phyloP scores from a whole-genome alignment of 495 filamentous ascomycete genomes.

The Copromyces sp. region DNA sequence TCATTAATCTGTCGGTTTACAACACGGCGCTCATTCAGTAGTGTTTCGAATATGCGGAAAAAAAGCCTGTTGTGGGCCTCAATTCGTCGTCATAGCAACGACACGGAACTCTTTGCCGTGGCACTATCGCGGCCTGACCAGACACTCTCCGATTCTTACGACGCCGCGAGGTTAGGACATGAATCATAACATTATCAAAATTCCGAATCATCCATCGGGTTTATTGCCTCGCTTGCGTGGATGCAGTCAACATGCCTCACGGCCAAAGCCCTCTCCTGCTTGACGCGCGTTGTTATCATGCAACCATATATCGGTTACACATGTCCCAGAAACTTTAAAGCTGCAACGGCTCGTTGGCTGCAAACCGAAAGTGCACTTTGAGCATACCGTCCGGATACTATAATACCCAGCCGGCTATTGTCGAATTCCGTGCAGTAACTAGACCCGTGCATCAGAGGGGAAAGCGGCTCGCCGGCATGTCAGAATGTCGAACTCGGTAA shows the following conservation, averaged over 20 bases:
- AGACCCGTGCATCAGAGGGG: not conserved
- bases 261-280: not conserved
- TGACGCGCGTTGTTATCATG: not conserved
- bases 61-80: not conserved
- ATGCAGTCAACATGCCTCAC: not conserved
- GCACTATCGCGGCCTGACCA: not conserved
- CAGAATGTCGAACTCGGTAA: not conserved
- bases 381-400: not conserved
- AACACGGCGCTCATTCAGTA: not conserved
- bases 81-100: not conserved
- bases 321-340: not conserved
- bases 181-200: not conserved
- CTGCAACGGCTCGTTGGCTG: not conserved
- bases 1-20: not conserved
- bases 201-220: not conserved
- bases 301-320: not conserved
- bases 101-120: not conserved
- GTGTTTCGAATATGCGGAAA: not conserved
- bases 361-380: not conserved
- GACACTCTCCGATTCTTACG: not conserved
- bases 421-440: not conserved
- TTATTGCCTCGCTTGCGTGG: not conserved
- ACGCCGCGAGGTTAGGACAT: not conserved
- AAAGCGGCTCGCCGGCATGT: not conserved
- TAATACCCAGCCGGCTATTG: not conserved